phyloP scores from a whole-genome alignment of 2,329 filamentous ascomycete genomes.

The Ceratocystis destructans region DNA sequence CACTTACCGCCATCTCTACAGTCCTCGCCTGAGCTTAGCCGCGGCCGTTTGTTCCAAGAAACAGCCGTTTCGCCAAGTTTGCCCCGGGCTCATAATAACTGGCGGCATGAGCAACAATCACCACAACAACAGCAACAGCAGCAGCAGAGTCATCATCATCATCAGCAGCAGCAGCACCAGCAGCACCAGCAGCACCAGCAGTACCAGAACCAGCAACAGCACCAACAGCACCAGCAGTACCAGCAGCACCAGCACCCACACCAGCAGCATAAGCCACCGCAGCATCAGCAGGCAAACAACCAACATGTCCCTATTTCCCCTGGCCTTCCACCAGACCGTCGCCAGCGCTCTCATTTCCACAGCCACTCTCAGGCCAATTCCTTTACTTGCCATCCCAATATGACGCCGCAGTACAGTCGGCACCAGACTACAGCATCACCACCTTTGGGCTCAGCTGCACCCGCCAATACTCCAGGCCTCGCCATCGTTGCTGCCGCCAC shows the following conservation, averaged over 20 bases:
- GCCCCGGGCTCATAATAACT: background rate
- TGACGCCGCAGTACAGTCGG: background rate
- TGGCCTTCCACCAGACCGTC: background rate
- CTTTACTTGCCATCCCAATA: background rate
- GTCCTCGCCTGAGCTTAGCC: background rate
- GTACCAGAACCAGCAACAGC: background rate
- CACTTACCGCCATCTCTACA: background rate
- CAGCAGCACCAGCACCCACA: background rate
- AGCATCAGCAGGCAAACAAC: too few species aligned
- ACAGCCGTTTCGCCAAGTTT: background rate
- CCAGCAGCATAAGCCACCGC: background rate
- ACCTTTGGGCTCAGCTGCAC: background rate
- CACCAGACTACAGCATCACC: background rate
- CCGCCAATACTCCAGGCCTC: background rate
- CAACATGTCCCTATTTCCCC: background rate
- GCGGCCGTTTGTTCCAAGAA: background rate
- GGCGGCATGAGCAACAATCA: background rate
- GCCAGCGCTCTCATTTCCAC: background rate
- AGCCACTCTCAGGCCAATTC: background rate
- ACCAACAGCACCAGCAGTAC: background rate
- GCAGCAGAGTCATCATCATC: background rate
- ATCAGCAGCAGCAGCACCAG: background rate
- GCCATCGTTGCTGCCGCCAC: background rate
- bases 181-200: background rate
- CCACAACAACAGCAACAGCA: background rate